Conservation (phyloP, 768 basidiomycete genomes). For the Arthromyces matolae region DNA sequence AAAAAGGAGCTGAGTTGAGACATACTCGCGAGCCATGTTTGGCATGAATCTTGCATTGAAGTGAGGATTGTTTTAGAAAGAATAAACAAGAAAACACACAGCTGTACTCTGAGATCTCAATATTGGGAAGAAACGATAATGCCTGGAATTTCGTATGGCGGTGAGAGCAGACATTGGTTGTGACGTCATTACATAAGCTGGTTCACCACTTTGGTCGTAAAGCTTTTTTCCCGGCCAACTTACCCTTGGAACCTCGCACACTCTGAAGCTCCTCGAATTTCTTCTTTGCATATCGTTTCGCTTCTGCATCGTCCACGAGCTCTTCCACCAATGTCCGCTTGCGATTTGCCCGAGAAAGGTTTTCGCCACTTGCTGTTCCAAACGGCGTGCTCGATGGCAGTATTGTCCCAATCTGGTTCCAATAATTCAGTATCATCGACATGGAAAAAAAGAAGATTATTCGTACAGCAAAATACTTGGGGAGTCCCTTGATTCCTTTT, state of each 20-base stretch:
- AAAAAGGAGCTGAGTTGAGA: no score
- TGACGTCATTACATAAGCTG: background rate
- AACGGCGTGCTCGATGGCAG: constrained; percentile 69
- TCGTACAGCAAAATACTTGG: constrained; percentile 87
- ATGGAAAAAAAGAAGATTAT: constrained; percentile 2
- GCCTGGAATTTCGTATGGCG: no score
- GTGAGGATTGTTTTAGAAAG: no score
- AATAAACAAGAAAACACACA: no score
- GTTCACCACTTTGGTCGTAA: constrained; percentile 66
- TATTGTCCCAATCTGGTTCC: constrained; percentile 71
- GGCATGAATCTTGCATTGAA: no score
- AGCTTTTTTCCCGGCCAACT: constrained; percentile 59
- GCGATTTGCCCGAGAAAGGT: constrained; percentile 62
- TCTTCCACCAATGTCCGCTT: constrained; percentile 88
- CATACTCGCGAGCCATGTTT: no score
- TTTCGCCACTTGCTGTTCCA: constrained; percentile 63
- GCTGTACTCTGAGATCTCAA: no score
- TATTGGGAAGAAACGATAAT: no score
- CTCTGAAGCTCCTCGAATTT: constrained; percentile 80
- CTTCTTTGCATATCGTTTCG: constrained; percentile 84
- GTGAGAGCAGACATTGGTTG: no score
- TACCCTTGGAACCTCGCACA: constrained; percentile 64
- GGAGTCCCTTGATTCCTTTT: constrained; percentile 78
- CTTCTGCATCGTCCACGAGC: constrained; percentile 83
- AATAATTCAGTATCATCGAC: constrained; percentile 4